Conservation (phyloP, 495 filamentous ascomycete species). For the Immersiella caudata region DNA sequence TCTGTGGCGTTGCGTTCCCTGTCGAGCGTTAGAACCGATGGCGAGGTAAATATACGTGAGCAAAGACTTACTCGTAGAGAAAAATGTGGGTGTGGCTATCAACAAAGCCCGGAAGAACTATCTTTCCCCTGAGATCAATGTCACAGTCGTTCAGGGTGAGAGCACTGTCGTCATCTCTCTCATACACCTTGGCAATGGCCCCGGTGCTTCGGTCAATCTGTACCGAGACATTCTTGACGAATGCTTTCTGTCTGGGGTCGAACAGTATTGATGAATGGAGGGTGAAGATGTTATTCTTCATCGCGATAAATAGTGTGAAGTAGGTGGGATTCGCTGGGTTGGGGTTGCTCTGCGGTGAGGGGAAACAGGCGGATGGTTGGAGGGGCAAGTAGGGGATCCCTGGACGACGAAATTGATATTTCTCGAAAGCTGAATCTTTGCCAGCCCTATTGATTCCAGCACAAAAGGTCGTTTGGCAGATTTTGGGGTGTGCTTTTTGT, state of each 20-base stretch:
- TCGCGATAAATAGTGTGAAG: neutral
- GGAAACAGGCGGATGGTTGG: neutral
- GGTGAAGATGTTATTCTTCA: slow-evolving; percentile 30
- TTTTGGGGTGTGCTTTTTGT: too few relatives aligned
- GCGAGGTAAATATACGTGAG: neutral
- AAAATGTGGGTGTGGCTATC: slow-evolving; percentile 60
- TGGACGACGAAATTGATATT: too few relatives aligned
- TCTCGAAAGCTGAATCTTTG: too few relatives aligned
- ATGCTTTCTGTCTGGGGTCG: slow-evolving; percentile 51
- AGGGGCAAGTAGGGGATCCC: too few relatives aligned
- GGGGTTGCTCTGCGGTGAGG: neutral
- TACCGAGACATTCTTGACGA: slow-evolving; percentile 47
- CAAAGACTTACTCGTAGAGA: slow-evolving; percentile 48
- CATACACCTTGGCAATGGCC: slow-evolving; percentile 43
- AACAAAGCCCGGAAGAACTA: slow-evolving; percentile 55
- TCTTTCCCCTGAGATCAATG: slow-evolving; percentile 52
- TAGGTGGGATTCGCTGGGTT: neutral
- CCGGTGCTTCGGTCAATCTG: slow-evolving; percentile 42
- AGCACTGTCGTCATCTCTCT: slow-evolving; percentile 28
- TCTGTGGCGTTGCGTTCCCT: slow-evolving; percentile 43
- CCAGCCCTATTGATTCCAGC: too few relatives aligned
- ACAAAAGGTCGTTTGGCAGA: too few relatives aligned
- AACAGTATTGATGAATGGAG: slow-evolving; percentile 54
- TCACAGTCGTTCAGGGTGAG: slow-evolving; percentile 12
- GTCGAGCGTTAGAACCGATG: neutral